Evolutionary conservation across 2,329 filamentous ascomycete genomes (phyloP), one percentile per base, ranked within the genome.

Genomic region (Clarireedia monteithiana): DNA sequence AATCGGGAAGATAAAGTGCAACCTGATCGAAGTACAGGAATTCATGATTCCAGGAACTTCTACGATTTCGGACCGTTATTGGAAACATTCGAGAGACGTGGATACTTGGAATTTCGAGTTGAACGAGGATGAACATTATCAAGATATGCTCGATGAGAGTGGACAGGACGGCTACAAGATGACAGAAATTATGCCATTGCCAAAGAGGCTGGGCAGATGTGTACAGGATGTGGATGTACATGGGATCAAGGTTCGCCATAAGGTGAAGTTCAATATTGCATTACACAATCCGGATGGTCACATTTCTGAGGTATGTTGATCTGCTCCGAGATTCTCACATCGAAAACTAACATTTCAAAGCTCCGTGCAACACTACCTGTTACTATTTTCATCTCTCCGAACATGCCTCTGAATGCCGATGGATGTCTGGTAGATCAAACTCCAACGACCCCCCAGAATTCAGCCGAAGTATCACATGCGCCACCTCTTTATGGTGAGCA

Each of bases 201-300:
- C 92, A 5, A 91, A 88, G 72, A 89, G 82, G 56, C 74, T 99
- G 59, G 85, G 85, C 63, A 81, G 83, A 62, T 96, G 92, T 73
- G 76, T 96, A 50, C 94, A 99, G 71, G 91, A 96, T 66, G 85
- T 94, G 47, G 90, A 95, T 65, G 85, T 86, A 23, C 85, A 89
- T 64, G 89, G 89, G 50, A 95, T 99, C 74, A 96, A 94, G 71
- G 81, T 97, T 52, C 82, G 89, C 55, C 94, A 99, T 72, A 95
- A 95, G 73, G 80, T 97, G 63, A 92, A 92, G 74, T 80, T 97
- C 67, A 90, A 89, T 50, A 86, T 97, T 58, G 89, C 92, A 48
- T 80, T 99, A 40, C 87, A 91, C 71, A 97, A 99, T 65, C 92
- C 94, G 0, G 94, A 99, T 69, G 92, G 91, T 0, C 94, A 97